These are phyloP conservation scores for Symbiodinium natans DNA, from an alignment of 73 alveolate genomes.

Conservation along the genomic window DNA sequence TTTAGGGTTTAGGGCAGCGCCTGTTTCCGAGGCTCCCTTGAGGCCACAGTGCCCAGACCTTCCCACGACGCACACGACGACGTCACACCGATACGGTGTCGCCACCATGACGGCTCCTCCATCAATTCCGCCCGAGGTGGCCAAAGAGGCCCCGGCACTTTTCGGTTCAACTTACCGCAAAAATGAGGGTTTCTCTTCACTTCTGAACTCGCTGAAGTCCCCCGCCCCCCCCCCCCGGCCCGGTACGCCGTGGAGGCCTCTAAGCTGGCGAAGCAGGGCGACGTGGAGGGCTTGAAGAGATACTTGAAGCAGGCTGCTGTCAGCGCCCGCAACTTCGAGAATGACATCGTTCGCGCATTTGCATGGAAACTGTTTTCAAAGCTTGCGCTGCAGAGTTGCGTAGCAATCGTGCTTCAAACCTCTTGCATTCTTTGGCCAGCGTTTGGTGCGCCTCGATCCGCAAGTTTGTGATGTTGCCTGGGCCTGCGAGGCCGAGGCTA, in stretches of 20 bases:
- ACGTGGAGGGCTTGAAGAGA: not conserved
- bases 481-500: not conserved
- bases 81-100: not conserved
- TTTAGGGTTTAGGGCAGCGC: no score
- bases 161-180: no score
- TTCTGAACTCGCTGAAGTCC: no score
- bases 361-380: no score
- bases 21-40: conserved; percentile 14
- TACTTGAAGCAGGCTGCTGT: not conserved
- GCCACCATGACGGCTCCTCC: not conserved
- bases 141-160: conserved; percentile 8
- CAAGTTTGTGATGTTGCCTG: not conserved
- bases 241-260: not conserved
- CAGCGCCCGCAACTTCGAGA: no score
- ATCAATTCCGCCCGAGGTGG: not conserved
- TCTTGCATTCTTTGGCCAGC: no score
- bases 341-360: no score
- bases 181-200: no score
- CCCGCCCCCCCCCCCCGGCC: no score
- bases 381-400: no score
- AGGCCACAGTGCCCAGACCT: conserved; percentile 34
- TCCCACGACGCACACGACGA: conserved; percentile 26
- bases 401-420: no score
- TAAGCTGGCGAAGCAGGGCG: not conserved
- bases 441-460: no score